A percentile compares a stretch with the other conserved stretches of the same genome.
Evolutionary conservation across 1,284 basidiomycete genomes (phyloP).

Genomic region (Apiotrichum porosum): DNA sequence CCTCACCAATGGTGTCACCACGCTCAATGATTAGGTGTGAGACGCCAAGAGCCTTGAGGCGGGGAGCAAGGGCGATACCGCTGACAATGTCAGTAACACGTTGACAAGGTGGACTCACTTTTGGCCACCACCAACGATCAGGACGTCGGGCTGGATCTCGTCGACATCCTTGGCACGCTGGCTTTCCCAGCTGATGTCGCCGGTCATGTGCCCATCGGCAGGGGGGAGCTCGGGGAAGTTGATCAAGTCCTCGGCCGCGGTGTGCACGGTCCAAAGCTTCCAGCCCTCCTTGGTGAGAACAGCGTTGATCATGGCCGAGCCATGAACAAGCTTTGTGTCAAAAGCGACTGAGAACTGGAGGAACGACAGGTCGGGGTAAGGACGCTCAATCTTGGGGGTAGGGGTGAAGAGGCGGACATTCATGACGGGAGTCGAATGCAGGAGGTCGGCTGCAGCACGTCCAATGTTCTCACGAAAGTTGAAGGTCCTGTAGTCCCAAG

Average conservation of each 20-base stretch:
- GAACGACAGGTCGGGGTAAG: constrained; percentile 58
- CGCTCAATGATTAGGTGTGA: constrained; percentile 46
- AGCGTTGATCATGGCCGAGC: constrained; percentile 56
- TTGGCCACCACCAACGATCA: constrained; percentile 52
- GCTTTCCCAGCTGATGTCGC: constrained; percentile 12
- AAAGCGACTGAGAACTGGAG: constrained; percentile 57
- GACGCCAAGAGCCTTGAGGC: constrained; percentile 47
- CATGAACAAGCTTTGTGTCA: constrained; percentile 54
- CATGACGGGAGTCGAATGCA: constrained; percentile 18
- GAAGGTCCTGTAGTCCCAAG: constrained; percentile 65
- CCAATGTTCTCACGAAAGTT: constrained; percentile 50
- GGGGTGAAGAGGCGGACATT: constrained; percentile 49
- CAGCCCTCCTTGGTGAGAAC: constrained; percentile 52
- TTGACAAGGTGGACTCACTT: no score
- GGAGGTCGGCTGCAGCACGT: constrained; percentile 23
- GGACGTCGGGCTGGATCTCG: constrained; percentile 50
- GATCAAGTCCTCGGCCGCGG: constrained; percentile 56
- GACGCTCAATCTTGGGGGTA: constrained; percentile 47
- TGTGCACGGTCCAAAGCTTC: constrained; percentile 57
- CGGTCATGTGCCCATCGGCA: constrained; percentile 28
- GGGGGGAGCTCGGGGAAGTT: constrained; percentile 49
- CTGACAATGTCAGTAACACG: no score
- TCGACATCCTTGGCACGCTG: constrained; percentile 13
- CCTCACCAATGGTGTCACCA: constrained; percentile 45
- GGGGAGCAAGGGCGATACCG: constrained; percentile 47